phyloP scores from a whole-genome alignment of 495 filamentous ascomycete genomes.

The Apodospora peruviana region DNA sequence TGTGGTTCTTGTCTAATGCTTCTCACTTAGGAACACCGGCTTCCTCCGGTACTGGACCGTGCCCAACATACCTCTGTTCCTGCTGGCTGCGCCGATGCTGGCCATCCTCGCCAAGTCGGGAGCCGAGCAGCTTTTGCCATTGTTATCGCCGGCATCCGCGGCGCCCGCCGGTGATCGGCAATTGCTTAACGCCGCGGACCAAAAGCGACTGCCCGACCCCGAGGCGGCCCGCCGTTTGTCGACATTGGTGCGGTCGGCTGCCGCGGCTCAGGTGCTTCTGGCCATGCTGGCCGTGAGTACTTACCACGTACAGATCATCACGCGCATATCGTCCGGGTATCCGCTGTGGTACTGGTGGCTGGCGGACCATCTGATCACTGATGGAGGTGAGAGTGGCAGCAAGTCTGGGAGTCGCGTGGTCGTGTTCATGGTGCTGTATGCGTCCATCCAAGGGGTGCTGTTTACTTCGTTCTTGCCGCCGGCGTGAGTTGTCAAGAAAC shows the following conservation, averaged over 20 bases:
- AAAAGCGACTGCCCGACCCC: too few relatives aligned
- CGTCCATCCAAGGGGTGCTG: constrained; percentile 69
- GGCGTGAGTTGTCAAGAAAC: too few relatives aligned
- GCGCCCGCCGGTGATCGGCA: not conserved
- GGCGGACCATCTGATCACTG: constrained; percentile 36
- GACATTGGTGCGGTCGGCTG: constrained; percentile 48
- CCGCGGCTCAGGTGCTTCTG: constrained; percentile 67
- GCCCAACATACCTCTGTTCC: constrained; percentile 81
- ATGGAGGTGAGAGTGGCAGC: too few relatives aligned
- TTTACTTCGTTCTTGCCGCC: constrained; percentile 94
- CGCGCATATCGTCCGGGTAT: constrained; percentile 80
- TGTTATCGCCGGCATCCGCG: not conserved
- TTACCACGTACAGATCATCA: constrained; percentile 93
- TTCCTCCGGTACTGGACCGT: constrained; percentile 87
- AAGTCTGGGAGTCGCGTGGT: constrained; percentile 24
- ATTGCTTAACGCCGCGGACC: not conserved
- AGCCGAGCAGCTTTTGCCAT: constrained; percentile 35
- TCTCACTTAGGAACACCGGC: constrained; percentile 64
- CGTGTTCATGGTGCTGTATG: constrained; percentile 72
- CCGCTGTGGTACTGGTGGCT: constrained; percentile 87
- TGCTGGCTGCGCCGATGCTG: constrained; percentile 76
- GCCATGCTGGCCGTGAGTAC: constrained; percentile 64
- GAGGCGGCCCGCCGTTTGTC: constrained; percentile 15
- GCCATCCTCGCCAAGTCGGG: constrained; percentile 59
- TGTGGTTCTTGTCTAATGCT: constrained; percentile 1